Percentiles rank a stretch among this genome's conserved stretches.
Evolutionary conservation across 192 early-diverging fungal genomes (phyloP).

Genomic region (Coemansia sp.): DNA sequence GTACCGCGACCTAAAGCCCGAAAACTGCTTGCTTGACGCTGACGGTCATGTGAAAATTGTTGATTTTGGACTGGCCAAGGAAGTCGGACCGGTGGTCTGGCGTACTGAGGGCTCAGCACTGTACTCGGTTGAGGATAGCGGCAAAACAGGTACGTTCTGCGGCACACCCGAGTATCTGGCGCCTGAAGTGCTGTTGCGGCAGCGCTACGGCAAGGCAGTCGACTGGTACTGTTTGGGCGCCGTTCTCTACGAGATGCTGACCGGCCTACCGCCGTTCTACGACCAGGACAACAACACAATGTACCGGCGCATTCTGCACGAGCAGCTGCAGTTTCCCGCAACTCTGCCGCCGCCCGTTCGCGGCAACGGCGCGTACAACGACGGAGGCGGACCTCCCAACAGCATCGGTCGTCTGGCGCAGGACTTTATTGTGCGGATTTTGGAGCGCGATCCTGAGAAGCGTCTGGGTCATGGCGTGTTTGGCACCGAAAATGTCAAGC

Average conservation of each 20-base stretch:
- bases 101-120: conserved; percentile 74
- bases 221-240: conserved; percentile 80
- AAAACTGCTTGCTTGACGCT: conserved; percentile 85
- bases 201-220: conserved; percentile 66
- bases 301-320: conserved; percentile 49
- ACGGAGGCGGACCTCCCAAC: conserved; percentile 17
- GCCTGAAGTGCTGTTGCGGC: conserved; percentile 66
- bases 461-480: conserved; percentile 61
- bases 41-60: conserved; percentile 86
- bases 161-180: conserved; percentile 76
- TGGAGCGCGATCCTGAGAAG: conserved; percentile 62
- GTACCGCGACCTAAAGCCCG: conserved; percentile 77
- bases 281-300: conserved; percentile 52
- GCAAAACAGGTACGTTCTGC: conserved; percentile 73
- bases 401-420: conserved; percentile 34
- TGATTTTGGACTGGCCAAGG: conserved; percentile 93
- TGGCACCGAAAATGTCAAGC: conserved; percentile 62
- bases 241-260: conserved; percentile 67
- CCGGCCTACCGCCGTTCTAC: conserved; percentile 68
- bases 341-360: conserved; percentile 33
- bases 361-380: conserved; percentile 34
- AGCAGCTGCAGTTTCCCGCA: conserved; percentile 42
- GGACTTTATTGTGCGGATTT: conserved; percentile 55
- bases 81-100: conserved; percentile 60
- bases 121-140: conserved; percentile 57